Base-by-base conservation (phyloP, 176 grass and related monocot genomes). In the Dendrocalamus sinicus region DNA sequence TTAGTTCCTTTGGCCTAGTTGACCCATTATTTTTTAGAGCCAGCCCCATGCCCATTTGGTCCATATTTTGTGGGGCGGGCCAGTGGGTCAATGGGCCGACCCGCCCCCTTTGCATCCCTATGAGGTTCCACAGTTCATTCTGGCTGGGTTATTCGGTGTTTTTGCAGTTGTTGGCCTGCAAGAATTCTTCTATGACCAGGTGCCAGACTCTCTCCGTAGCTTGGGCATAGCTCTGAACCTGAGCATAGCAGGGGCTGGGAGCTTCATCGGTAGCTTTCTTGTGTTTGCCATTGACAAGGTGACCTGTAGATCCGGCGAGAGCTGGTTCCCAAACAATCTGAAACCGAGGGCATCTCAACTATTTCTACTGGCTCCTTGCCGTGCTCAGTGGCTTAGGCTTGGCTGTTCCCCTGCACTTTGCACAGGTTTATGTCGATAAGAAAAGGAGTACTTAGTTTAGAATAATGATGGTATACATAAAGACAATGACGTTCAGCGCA, bases 111-210 rank as follows among this genome's bases (percentile, higher is more conserved):
- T 39, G 37, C 37, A 39, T 39, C 37, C 37, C 37, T 39, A 39
- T 35, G 32, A 4, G 32, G 32, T 35, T 35, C 32, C 89, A 2
- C 86, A 89, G 57, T 51, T 70, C 63, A n/a, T 80, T 26, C n/a
- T 87, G 7, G 35, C 50, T 22, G 85, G 35, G 11, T 22, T 87
- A 14, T 2, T 13, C 2, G 12, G 53, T 22, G 66, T 87, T 1
- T 67, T 81, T 0, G 30, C 13, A 2, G 15, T 45, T 3, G 35
- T 73, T 4, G 77, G 77, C 9, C 0, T 86, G 26, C 66, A 64
- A 51, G 84, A 86, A 8, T 72, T 86, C 24, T 86, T 86, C 76
- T 86, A 86, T 5, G 80, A 71, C 35, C 65, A 88, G 64, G 43
- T 20, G 30, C 80, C 86, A 2, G 63, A 70, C 35, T 35, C 52